A percentile compares a stretch with the other conserved stretches of the same genome.
These are phyloP conservation scores for Plantago lanceolata DNA, from an alignment of 305 asterid genomes.

Conservation along the genomic window DNA sequence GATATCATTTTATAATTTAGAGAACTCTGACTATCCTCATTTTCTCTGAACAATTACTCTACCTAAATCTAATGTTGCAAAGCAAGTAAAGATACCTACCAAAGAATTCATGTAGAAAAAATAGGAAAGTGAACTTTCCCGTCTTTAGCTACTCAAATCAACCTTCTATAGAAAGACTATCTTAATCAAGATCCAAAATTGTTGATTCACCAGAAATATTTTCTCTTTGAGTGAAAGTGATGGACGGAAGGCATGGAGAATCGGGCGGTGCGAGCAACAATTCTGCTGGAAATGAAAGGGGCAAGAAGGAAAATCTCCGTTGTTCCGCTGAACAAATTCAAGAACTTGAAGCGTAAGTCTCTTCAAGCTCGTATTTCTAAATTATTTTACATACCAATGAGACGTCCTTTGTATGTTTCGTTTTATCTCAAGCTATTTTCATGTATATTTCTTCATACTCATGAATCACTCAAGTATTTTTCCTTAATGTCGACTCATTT, in stretches of 20 bases:
- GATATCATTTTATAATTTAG: slow-evolving; percentile 2
- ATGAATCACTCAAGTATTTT: background rate
- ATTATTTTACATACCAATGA: slow-evolving; percentile 11
- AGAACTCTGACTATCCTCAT: background rate
- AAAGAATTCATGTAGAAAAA: background rate
- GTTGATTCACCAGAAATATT: slow-evolving; percentile 4
- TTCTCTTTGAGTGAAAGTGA: slow-evolving; percentile 13
- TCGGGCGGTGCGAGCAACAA: slow-evolving; percentile 40
- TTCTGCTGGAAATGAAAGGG: slow-evolving; percentile 22
- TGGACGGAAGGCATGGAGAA: slow-evolving; percentile 35
- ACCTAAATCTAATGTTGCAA: background rate
- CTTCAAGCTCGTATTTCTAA: slow-evolving; percentile 3
- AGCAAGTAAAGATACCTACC: slow-evolving; percentile 12
- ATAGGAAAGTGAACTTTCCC: background rate
- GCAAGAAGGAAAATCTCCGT: slow-evolving; percentile 46
- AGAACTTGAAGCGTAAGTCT: slow-evolving; percentile 55
- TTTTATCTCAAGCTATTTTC: background rate
- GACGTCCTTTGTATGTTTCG: background rate
- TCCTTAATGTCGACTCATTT: no score
- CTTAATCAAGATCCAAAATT: slow-evolving; percentile 11
- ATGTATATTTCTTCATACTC: slow-evolving; percentile 11
- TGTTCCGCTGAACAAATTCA: slow-evolving; percentile 56
- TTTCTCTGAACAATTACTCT: slow-evolving; percentile 10
- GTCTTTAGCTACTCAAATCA: slow-evolving; percentile 19
- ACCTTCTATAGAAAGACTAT: slow-evolving; percentile 6